Base-by-base conservation (phyloP, 768 basidiomycete species). In the Tricholomella constricta region DNA sequence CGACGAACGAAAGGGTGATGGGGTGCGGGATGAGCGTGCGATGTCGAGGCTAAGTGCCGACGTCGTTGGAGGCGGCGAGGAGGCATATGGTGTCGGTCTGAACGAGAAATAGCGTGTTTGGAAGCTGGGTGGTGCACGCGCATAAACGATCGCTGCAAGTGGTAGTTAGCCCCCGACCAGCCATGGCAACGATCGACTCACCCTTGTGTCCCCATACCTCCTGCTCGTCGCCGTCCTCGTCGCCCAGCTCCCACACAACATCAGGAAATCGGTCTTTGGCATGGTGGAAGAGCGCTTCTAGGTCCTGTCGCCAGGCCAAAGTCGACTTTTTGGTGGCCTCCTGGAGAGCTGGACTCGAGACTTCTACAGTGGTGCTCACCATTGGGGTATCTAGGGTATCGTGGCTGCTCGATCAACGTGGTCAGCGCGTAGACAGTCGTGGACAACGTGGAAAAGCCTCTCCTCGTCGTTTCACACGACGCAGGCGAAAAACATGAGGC, bases 151-250 rank as follows among this genome's bases (percentile, higher is more conserved):
- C 17, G 96, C 95, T 55, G 40, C 19, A 20, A 25, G 11, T 17
- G 8, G 4, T 2, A 32, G 14, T 32, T 2, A 23, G 26, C 27
- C 11, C 9, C 6, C 17, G 2, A 26, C 31, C 31, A 15, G 23
- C 23, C 25, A 12, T 2, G 40, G 3, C 12, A 29, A 26, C 9
- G 34, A 40, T 48, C 37, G 26, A 68, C 82, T 14, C 29, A 96
- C 94, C 94, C 83, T 98, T 96, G 70, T 98, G 96, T 4, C 91
- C 95, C 87, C 90, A 97, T 23, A 97, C 85, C 59, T 88, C 83
- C 51, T 79, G 79, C 44, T 71, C 69, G 41, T 75, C 73, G 34
- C 77, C 82, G 10, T 72, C 74, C 54, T 78, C 77, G 45, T 80
- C 79, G 27, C 65, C 67, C 17, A 87, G 76, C 67, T 86, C 84